Percentiles rank a stretch among this genome's conserved stretches.
Conservation (phyloP, 805 yeast species). For the Sungouiozyma ichnusensis region DNA sequence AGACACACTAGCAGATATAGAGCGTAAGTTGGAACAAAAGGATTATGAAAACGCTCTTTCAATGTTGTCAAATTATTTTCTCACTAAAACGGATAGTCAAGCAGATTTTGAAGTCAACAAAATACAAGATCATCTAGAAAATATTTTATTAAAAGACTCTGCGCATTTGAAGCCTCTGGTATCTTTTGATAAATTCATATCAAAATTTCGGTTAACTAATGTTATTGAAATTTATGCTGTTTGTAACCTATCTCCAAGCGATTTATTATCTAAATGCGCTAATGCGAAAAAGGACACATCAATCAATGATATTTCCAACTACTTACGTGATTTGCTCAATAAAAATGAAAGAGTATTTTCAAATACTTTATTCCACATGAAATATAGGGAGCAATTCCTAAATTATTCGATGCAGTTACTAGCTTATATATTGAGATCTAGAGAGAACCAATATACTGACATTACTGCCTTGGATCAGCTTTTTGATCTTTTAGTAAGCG, state of each 20-base stretch:
- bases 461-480: conserved; percentile 5
- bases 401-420: conserved; percentile 16
- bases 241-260: conserved; percentile 13
- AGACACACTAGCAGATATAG: neutral
- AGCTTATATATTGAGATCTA: neutral
- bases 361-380: conserved; percentile 21
- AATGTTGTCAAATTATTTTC: neutral
- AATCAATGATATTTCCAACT: neutral
- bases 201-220: conserved; percentile 18
- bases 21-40: neutral
- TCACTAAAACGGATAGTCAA: neutral
- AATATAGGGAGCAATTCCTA: conserved; percentile 19
- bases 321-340: conserved; percentile 13
- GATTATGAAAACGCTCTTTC: neutral
- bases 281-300: conserved; percentile 9
- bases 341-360: conserved; percentile 5
- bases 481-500: conserved; percentile 9
- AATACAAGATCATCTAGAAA: conserved; percentile 7
- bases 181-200: conserved; percentile 18
- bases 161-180: conserved; percentile 24
- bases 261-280: conserved; percentile 10
- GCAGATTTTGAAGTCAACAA: neutral
- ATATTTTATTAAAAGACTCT: conserved; percentile 21
- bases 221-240: conserved; percentile 27
- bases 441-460: neutral